Base-by-base conservation (phyloP, 805 yeast genomes). In the Hanseniaspora singularis region DNA sequence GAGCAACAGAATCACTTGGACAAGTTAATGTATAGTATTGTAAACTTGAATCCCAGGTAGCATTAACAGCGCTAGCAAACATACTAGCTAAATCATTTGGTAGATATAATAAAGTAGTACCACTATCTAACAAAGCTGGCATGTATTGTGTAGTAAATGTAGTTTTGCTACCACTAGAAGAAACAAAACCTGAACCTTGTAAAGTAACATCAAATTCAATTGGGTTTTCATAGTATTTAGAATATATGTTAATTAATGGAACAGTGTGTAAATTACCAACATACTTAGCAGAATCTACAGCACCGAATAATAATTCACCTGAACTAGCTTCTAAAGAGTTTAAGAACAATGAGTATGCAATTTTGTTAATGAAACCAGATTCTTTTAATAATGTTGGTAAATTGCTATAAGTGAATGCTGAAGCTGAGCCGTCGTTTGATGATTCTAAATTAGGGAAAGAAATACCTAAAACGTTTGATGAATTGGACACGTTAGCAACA, bases 251-350 rank as follows among this genome's bases (percentile, higher is more conserved):
- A 50, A 74, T 64, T 53, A 70, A 58, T 31, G 78, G 76, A 10
- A 76, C 61, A 2, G 73, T 60, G 18, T 61, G 56, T 28, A 77
- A 58, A 26, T 58, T 51, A 8, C 83, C 84, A 1, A 63, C 50
- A 57, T 68, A 76, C 57, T 76, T 76, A 26, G 70, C 64, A 33
- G 65, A 65, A 53, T 79, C 86, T 30, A 74, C 63, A 10, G 77
- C 86, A 14, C 87, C 86, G 64, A 80, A 79, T 43, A 80, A 56
- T 16, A 80, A 64, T 4, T 70, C 59, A 1, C 82, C 82, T 1
- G 62, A 50, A 12, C 56, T 49, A 1, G 68, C 55, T n/a, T 59
- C 61, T n/a, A 41, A 24, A 8, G 40, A 15, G 51, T 51, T 18
- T 54, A 80, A 65, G 54, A 66, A 77, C 50, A 81, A 61, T 0